Evolutionary conservation across 2,329 filamentous ascomycete genomes (phyloP).

Genomic region (Orbilia brochopaga): DNA sequence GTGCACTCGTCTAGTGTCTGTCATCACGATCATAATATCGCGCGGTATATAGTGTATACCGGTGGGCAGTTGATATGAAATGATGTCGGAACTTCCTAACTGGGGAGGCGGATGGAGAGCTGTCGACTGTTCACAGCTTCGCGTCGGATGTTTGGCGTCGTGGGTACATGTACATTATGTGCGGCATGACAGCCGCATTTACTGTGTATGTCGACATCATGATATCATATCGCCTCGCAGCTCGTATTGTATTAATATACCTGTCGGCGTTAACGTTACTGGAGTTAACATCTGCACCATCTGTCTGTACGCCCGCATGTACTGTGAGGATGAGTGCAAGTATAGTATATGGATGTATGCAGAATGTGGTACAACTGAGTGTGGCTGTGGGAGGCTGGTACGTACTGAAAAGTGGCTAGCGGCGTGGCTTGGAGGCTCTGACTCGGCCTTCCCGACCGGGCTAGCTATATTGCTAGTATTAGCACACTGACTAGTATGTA

Average conservation of each 20-base stretch:
- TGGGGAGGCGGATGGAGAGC: not conserved
- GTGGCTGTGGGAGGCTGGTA: not conserved
- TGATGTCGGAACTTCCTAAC: not conserved
- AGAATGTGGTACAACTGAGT: too few species aligned
- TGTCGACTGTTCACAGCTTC: not conserved
- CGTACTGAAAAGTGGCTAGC: not conserved
- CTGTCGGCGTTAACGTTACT: too few species aligned
- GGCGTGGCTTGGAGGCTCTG: not conserved
- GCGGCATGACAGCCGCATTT: conserved; percentile 3
- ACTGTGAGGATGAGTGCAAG: too few species aligned
- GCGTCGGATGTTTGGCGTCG: not conserved
- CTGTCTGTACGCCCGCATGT: too few species aligned
- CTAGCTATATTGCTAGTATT: not conserved
- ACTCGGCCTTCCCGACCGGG: not conserved
- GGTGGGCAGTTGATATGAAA: not conserved
- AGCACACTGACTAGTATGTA: not conserved
- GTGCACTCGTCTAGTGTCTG: too few species aligned
- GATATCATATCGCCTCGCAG: too few species aligned
- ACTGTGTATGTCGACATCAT: too few species aligned
- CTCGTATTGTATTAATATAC: too few species aligned
- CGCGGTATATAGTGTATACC: too few species aligned
- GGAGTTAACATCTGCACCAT: too few species aligned
- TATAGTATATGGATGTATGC: too few species aligned
- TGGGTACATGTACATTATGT: not conserved
- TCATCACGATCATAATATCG: too few species aligned